These are phyloP conservation scores for Pythium aquatile DNA, from an alignment of 352 stramenopile species.

Conservation along the genomic window DNA sequence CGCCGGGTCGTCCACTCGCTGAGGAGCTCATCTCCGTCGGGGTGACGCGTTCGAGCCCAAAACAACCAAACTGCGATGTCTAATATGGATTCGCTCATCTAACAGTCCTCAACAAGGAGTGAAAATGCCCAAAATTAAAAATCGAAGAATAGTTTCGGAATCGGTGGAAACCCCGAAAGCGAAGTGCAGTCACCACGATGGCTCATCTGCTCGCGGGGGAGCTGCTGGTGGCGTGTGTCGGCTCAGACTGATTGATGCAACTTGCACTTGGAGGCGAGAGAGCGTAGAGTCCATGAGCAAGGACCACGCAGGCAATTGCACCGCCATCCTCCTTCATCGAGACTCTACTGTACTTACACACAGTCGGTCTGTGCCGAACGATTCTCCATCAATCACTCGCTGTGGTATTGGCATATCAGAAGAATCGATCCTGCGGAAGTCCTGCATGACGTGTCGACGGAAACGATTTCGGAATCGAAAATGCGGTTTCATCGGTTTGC, in stretches of 20 bases:
- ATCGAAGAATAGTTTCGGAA: slow-evolving; percentile 2
- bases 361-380: too few species aligned
- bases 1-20: not conserved
- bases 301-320: not conserved
- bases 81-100: not conserved
- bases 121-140: slow-evolving; percentile 9
- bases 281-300: not conserved
- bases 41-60: not conserved
- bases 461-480: too few species aligned
- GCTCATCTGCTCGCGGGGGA: not conserved
- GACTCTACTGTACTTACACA: too few species aligned
- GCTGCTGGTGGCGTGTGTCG: not conserved
- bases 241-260: not conserved
- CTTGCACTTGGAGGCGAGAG: not conserved
- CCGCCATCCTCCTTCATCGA: not conserved
- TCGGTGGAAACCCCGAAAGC: not conserved
- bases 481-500: too few species aligned
- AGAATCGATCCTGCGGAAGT: too few species aligned
- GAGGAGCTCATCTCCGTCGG: not conserved
- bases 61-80: not conserved
- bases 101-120: not conserved
- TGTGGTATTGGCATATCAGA: too few species aligned
- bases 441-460: too few species aligned
- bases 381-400: not conserved
- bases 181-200: not conserved